phyloP scores from a whole-genome alignment of 345 rosid genomes.

The Triadica sebifera region DNA sequence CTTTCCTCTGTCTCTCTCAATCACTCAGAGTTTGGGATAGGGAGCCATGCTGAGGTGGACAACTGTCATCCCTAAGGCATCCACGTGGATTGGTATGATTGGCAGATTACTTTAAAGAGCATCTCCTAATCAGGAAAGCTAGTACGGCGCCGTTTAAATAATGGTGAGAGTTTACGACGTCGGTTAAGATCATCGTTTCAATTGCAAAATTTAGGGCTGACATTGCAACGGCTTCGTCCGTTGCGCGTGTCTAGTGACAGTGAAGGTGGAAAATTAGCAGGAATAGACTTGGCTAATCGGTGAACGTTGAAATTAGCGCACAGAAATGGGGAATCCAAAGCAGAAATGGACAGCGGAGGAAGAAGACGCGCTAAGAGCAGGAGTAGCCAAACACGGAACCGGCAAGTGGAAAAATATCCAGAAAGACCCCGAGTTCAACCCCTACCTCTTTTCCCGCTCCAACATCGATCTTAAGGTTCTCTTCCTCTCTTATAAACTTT shows the following conservation, averaged over 20 bases:
- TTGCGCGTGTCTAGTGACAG: neutral
- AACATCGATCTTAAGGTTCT: constrained; percentile 81
- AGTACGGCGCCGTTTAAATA: too few relatives aligned
- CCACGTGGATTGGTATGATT: constrained; percentile 21
- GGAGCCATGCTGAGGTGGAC: constrained; percentile 12
- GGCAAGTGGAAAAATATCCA: constrained; percentile 74
- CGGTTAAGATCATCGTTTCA: neutral
- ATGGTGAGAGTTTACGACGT: neutral
- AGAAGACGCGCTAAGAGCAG: constrained; percentile 70
- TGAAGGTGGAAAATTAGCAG: neutral
- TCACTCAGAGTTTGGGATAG: constrained; percentile 7
- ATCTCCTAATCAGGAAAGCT: neutral
- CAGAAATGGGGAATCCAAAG: constrained; percentile 57
- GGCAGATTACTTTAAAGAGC: neutral
- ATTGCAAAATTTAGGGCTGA: constrained; percentile 19
- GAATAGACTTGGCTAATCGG: neutral
- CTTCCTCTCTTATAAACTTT: neutral
- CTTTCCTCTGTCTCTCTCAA: neutral
- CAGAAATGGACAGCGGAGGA: constrained; percentile 77
- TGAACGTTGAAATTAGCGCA: neutral
- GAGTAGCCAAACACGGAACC: constrained; percentile 65
- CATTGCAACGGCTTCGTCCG: constrained; percentile 10
- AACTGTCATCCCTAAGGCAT: constrained; percentile 12
- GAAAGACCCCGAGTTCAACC: constrained; percentile 63
- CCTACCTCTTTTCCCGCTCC: constrained; percentile 54